Evolutionary conservation across 2,329 filamentous ascomycete genomes (phyloP), one percentile per base, ranked within the genome.

Genomic region (Leptodontidium sp.): DNA sequence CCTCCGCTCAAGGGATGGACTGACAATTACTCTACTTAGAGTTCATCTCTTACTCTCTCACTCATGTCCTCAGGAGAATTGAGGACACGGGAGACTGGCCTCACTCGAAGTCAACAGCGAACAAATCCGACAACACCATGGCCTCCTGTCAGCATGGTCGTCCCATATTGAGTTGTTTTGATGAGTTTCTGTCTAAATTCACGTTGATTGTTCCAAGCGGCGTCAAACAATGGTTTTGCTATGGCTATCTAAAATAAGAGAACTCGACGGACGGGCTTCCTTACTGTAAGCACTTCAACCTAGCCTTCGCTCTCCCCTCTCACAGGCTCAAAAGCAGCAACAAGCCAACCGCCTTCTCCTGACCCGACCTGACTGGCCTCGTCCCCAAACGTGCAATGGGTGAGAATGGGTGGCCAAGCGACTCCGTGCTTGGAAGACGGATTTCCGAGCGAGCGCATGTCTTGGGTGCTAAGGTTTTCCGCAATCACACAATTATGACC

Each of bases 401-500:
- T 63, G 61, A 64, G 47, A 53, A 12, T n/a, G 47, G 21, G 26
- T 43, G 47, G 61, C 61, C 61, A 53, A 53, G 61, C 24, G n/a
- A 40, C 29, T 45, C 47, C 61, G 61, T 64, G 15, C 61, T 64
- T 64, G 61, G 61, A 29, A n/a, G 59, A 62, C 40, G 40, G 59
- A 61, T 32, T 32, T 26, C 26, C 50, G 50, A 47, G 15, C 17
- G 32, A 59, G 57, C 57, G 57, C 57, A 59, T 17, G 3, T 57
- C 57, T 61, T 40, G 57, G 57, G 26, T 9, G 38, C 45, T 38
- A 63, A 47, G 43, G 21, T n/a, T 26, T 63, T 52, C 61, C 45
- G 47, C 40, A 21, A 45, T 52, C 45, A 21, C 15, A 52, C 17
- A 6, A 29, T 14, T 2, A 52, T 14, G 26, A n/a, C 40, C 7